Percentiles rank a stretch among this genome's conserved stretches.
These are phyloP conservation scores for Lolium perenne DNA, from an alignment of 176 grass and related monocot genomes.

Conservation along the genomic window DNA sequence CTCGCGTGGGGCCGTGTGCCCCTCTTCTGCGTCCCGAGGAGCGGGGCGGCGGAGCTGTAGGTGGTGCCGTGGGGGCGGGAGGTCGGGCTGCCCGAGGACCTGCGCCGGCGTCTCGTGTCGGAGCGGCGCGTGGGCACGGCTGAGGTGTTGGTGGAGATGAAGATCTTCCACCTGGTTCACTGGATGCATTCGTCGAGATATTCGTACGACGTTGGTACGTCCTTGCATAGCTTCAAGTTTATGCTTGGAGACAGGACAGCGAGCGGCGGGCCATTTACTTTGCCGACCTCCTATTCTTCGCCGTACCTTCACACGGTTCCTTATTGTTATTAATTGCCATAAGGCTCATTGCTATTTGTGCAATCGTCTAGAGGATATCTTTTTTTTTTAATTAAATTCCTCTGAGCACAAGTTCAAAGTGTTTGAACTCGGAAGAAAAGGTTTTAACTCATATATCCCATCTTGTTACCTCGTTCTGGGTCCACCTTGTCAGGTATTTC, in stretches of 20 bases:
- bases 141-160: constrained; percentile 7
- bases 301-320: too few relatives aligned
- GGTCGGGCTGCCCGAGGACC: background rate
- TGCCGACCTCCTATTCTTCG: too few relatives aligned
- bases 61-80: background rate
- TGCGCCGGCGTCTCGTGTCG: background rate
- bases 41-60: background rate
- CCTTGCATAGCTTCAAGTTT: background rate
- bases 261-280: background rate
- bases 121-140: background rate
- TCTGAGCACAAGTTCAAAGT: too few relatives aligned
- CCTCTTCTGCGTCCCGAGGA: background rate
- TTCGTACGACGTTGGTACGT: constrained; percentile 1
- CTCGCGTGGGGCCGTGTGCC: background rate
- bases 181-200: background rate
- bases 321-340: too few relatives aligned
- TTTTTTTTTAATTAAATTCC: too few relatives aligned
- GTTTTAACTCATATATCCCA: too few relatives aligned
- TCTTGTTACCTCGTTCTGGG: too few relatives aligned
- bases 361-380: too few relatives aligned
- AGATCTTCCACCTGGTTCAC: background rate
- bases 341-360: too few relatives aligned
- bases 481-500: too few relatives aligned
- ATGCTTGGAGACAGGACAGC: background rate
- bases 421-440: too few relatives aligned